phyloP scores from a whole-genome alignment of 192 early-diverging fungal species.

The Phlyctochytrium planicorne region DNA sequence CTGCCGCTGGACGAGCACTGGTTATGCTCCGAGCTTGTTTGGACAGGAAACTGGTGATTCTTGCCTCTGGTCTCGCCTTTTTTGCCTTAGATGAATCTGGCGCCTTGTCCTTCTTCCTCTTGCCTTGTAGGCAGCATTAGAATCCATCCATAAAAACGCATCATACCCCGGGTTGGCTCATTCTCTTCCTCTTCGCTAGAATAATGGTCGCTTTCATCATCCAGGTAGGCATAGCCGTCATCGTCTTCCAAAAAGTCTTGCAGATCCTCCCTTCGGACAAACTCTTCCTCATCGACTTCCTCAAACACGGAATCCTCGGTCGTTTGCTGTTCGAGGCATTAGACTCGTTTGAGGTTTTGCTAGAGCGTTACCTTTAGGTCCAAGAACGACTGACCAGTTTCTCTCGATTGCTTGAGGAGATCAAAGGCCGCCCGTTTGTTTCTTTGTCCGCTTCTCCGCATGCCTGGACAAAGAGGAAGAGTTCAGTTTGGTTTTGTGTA shows the following conservation, averaged over 20 bases:
- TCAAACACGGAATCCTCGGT: neutral
- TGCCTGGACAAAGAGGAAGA: no score
- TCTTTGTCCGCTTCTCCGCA: no score
- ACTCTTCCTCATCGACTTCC: neutral
- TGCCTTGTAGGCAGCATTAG: slow-evolving; percentile 15
- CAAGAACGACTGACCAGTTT: no score
- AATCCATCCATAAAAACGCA: slow-evolving; percentile 18
- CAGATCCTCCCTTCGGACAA: neutral
- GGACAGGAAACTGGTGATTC: slow-evolving; percentile 40
- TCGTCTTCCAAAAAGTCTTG: slow-evolving; percentile 56
- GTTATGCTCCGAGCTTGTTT: slow-evolving; percentile 36
- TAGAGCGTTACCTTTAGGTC: no score
- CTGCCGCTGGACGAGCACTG: slow-evolving; percentile 7
- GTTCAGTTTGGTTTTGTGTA: no score
- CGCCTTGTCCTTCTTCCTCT: slow-evolving; percentile 39
- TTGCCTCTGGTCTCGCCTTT: slow-evolving; percentile 22
- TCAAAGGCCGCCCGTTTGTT: no score
- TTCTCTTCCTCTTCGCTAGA: slow-evolving; percentile 53
- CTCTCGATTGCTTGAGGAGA: no score
- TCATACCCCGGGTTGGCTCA: slow-evolving; percentile 22
- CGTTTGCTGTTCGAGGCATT: neutral
- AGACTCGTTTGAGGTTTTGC: no score
- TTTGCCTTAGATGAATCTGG: slow-evolving; percentile 5
- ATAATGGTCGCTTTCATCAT: slow-evolving; percentile 55
- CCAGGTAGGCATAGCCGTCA: slow-evolving; percentile 64